These are phyloP conservation scores for Nectriaceae sp. DNA, from an alignment of 2,329 filamentous ascomycete species.

Conservation along the genomic window DNA sequence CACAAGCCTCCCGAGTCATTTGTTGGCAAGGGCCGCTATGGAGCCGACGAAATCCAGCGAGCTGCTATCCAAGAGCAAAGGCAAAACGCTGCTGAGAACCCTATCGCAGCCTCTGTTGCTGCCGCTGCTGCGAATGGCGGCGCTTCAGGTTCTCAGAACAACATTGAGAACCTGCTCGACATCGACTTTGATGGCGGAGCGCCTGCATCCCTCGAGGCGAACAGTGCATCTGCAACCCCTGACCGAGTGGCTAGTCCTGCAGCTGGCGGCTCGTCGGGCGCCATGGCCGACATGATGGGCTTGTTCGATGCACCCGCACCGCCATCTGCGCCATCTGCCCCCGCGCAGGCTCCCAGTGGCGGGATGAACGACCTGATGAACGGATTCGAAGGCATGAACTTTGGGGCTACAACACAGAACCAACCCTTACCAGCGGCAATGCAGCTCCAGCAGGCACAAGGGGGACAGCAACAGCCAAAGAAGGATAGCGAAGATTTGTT, in stretches of 20 bases:
- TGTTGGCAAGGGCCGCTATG: conserved; percentile 90
- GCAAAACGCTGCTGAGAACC: conserved; percentile 90
- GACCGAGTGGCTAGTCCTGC: conserved; percentile 68
- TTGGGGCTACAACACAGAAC: conserved; percentile 58
- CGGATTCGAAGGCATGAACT: conserved; percentile 80
- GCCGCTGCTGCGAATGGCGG: conserved; percentile 67
- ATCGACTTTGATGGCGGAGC: conserved; percentile 94
- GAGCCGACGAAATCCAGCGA: conserved; percentile 90
- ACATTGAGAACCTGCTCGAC: conserved; percentile 92
- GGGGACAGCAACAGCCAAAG: conserved; percentile 46
- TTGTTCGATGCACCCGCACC: conserved; percentile 68
- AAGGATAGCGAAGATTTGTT: conserved; percentile 64
- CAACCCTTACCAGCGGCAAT: conserved; percentile 66
- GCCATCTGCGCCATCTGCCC: conserved; percentile 45
- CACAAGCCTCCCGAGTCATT: conserved; percentile 99
- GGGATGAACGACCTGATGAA: conserved; percentile 88
- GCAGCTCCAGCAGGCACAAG: conserved; percentile 49
- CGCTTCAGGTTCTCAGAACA: conserved; percentile 61
- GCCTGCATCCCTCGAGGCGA: conserved; percentile 77
- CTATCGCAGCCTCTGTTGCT: conserved; percentile 82
- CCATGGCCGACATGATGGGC: conserved; percentile 67
- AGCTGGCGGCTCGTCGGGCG: conserved; percentile 42
- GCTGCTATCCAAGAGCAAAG: conserved; percentile 96
- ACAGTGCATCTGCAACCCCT: conserved; percentile 60
- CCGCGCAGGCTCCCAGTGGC: conserved; percentile 43